phyloP scores from a whole-genome alignment of 345 rosid genomes.

The Iberis pinnata region DNA sequence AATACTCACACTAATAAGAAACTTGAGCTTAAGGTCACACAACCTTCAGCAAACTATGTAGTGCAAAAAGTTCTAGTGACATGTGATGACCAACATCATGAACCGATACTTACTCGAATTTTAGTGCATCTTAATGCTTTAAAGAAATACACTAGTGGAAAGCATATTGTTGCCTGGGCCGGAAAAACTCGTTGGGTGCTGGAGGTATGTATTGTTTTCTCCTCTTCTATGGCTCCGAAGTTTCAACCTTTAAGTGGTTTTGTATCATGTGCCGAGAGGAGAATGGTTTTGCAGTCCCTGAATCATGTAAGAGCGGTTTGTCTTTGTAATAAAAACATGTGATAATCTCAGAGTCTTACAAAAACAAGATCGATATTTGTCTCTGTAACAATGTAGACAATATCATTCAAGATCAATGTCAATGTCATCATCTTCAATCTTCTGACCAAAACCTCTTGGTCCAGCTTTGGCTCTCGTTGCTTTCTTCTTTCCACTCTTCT shows the following conservation, averaged over 20 bases:
- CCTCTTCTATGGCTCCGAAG: background rate
- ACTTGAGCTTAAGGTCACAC: no score
- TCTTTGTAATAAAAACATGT: conserved; percentile 44
- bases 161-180: conserved; percentile 93
- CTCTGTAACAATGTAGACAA: conserved; percentile 1
- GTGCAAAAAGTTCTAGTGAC: conserved; percentile 98
- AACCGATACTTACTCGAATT: conserved; percentile 72
- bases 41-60: conserved; percentile 96
- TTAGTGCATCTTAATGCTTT: conserved; percentile 82
- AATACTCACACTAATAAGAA: no score
- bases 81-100: conserved; percentile 84
- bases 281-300: conserved; percentile 27
- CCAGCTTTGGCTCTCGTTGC: conserved; percentile 46
- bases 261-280: conserved; percentile 24
- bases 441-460: conserved; percentile 66
- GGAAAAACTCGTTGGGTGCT: conserved; percentile 94
- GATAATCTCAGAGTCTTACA: background rate
- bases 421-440: conserved; percentile 34
- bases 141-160: conserved; percentile 92
- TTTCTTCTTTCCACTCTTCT: conserved; percentile 50
- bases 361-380: background rate
- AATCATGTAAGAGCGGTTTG: conserved; percentile 28
- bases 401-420: conserved; percentile 20
- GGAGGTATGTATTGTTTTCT: conserved; percentile 53
- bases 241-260: background rate